phyloP scores from a whole-genome alignment of 768 basidiomycete genomes.

The Boletus subcaerulescens region DNA sequence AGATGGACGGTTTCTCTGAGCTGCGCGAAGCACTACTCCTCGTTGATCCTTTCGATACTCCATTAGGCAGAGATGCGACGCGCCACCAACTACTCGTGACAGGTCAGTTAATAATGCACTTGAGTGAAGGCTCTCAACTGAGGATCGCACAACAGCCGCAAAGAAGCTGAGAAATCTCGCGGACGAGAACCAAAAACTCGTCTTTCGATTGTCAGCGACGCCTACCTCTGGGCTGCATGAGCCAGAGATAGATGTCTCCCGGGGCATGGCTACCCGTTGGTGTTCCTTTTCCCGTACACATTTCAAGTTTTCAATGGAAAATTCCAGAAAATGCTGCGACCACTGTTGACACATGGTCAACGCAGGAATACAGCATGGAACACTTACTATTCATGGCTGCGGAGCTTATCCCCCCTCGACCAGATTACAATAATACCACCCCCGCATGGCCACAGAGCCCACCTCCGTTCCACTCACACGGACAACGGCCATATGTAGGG shows the following conservation, averaged over 20 bases:
- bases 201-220: slow-evolving; percentile 12
- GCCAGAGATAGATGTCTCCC: background rate
- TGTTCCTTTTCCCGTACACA: background rate
- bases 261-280: slow-evolving; percentile 9
- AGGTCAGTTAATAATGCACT: slow-evolving; percentile 11
- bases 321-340: slow-evolving; percentile 7
- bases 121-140: background rate
- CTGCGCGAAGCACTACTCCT: slow-evolving; percentile 25
- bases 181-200: slow-evolving; percentile 23
- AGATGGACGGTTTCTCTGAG: slow-evolving; percentile 31
- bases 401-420: slow-evolving; percentile 1
- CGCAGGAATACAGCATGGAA: slow-evolving; percentile 2
- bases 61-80: slow-evolving; percentile 27
- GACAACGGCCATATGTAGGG: slow-evolving; percentile 4
- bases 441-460: slow-evolving; percentile 8
- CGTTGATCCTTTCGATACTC: slow-evolving; percentile 23
- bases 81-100: slow-evolving; percentile 27
- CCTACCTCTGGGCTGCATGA: background rate
- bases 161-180: slow-evolving; percentile 44
- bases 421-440: background rate
- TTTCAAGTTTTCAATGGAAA: background rate
- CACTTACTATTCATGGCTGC: background rate
- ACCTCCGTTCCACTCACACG: background rate
- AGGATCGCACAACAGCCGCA: slow-evolving; percentile 34
- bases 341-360: slow-evolving; percentile 3